Conservation (phyloP, 768 basidiomycete genomes). For the Coprinellus micaceus region DNA sequence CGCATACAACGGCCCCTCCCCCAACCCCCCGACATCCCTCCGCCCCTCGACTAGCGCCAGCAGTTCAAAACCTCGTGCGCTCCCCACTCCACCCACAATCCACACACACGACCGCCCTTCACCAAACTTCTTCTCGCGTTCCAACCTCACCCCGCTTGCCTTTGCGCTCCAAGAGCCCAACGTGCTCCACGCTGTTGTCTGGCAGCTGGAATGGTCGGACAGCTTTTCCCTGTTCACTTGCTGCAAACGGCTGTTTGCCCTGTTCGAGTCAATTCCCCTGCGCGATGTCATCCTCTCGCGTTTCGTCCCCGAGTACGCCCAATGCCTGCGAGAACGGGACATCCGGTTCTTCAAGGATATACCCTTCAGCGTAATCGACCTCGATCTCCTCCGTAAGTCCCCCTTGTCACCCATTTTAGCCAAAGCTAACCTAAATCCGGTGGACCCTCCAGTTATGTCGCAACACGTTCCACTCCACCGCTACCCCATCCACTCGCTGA, state of each 20-base stretch:
- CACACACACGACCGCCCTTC: constrained; percentile 13
- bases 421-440: constrained; percentile 10
- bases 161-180: constrained; percentile 17
- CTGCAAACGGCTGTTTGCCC: constrained; percentile 27
- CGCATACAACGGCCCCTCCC: no score
- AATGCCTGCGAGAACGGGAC: constrained; percentile 40
- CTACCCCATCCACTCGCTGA: constrained; percentile 68
- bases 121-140: constrained; percentile 17
- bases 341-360: constrained; percentile 41
- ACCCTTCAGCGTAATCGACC: constrained; percentile 51
- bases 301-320: constrained; percentile 57
- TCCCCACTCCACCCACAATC: constrained; percentile 5
- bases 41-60: no score
- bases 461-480: constrained; percentile 60
- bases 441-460: constrained; percentile 50
- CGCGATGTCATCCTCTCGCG: constrained; percentile 40
- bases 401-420: constrained; percentile 7
- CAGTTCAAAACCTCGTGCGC: constrained; percentile 2
- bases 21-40: background rate
- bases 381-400: constrained; percentile 61
- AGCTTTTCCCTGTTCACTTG: constrained; percentile 36
- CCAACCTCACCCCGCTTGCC: constrained; percentile 12
- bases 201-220: constrained; percentile 36
- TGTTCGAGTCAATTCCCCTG: constrained; percentile 27
- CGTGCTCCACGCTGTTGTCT: constrained; percentile 25